Evolutionary conservation across 805 yeast species (phyloP).

Genomic region (Suhomyces emberorum): DNA sequence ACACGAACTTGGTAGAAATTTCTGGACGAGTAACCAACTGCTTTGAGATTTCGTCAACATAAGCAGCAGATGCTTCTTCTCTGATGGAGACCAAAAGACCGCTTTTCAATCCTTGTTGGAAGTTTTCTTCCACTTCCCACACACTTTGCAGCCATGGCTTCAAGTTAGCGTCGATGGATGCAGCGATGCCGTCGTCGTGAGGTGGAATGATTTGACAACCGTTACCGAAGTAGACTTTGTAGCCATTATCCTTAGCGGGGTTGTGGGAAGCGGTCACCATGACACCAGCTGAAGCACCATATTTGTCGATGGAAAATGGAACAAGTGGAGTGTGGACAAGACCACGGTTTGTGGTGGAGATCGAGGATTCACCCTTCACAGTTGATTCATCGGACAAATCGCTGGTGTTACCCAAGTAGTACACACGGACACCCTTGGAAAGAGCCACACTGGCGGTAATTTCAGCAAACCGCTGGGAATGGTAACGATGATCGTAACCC

Average conservation of each 20-base stretch:
- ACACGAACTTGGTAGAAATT: slow-evolving; percentile 53
- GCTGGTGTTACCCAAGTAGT: slow-evolving; percentile 47
- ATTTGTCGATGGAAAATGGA: slow-evolving; percentile 74
- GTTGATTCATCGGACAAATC: slow-evolving; percentile 21
- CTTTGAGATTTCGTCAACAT: slow-evolving; percentile 26
- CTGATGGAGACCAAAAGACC: slow-evolving; percentile 39
- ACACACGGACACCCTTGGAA: slow-evolving; percentile 64
- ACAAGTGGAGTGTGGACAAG: slow-evolving; percentile 85
- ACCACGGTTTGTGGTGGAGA: not conserved
- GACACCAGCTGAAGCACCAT: slow-evolving; percentile 71
- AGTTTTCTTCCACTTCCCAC: slow-evolving; percentile 43
- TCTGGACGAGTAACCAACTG: slow-evolving; percentile 29
- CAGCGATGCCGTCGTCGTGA: slow-evolving; percentile 72
- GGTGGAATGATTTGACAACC: slow-evolving; percentile 98
- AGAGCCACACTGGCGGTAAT: slow-evolving; percentile 75
- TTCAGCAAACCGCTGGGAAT: slow-evolving; percentile 76
- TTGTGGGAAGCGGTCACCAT: slow-evolving; percentile 93
- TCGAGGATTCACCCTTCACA: not conserved
- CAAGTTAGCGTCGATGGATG: slow-evolving; percentile 56
- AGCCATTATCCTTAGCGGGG: slow-evolving; percentile 86
- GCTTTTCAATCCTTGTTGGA: slow-evolving; percentile 20
- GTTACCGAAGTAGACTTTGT: slow-evolving; percentile 88
- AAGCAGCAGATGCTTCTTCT: slow-evolving; percentile 39
- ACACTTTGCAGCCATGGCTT: slow-evolving; percentile 52
- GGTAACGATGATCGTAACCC: slow-evolving; percentile 89